Evolutionary conservation across 2,329 filamentous ascomycete species (phyloP).

Genomic region (Exophiala viscosa): DNA sequence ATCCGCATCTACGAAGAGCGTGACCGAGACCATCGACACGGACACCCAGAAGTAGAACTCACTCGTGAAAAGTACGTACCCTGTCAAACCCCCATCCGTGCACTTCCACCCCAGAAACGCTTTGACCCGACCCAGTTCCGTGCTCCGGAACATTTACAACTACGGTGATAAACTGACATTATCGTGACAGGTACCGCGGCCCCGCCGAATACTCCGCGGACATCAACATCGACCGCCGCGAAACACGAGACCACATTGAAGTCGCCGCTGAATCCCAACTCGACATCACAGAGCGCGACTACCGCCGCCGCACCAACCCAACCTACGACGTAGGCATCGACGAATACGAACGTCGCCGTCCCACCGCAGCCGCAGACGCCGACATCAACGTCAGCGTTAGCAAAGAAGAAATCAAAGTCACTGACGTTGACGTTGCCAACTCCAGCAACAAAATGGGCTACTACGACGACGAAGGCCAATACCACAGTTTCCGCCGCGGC

Average conservation of each 20-base stretch:
- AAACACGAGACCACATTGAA: slow-evolving; percentile 36
- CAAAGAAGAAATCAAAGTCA: slow-evolving; percentile 51
- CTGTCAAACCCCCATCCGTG: slow-evolving; percentile 20
- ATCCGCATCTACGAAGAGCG: slow-evolving; percentile 36
- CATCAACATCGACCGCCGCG: slow-evolving; percentile 22
- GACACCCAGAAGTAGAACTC: slow-evolving; percentile 49
- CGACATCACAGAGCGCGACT: slow-evolving; percentile 57
- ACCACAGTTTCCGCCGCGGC: slow-evolving; percentile 70
- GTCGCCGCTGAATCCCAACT: slow-evolving; percentile 45
- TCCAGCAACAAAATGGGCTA: slow-evolving; percentile 66
- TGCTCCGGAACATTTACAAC: too few relatives aligned
- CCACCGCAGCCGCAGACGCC: slow-evolving; percentile 31
- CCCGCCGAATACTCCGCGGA: slow-evolving; percentile 26
- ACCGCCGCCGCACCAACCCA: slow-evolving; percentile 60
- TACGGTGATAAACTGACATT: slow-evolving; percentile 30
- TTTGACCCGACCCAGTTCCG: slow-evolving; percentile 29
- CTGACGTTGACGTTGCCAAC: too few relatives aligned
- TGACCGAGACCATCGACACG: slow-evolving; percentile 26
- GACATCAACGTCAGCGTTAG: slow-evolving; percentile 34
- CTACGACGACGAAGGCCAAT: slow-evolving; percentile 74
- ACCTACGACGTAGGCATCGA: slow-evolving; percentile 52
- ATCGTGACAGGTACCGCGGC: slow-evolving; percentile 25
- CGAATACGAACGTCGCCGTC: slow-evolving; percentile 41
- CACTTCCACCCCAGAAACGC: slow-evolving; percentile 10
- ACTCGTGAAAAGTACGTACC: slow-evolving; percentile 49